Base-by-base conservation (phyloP, 305 asterid species). In the Salvia sclarea region DNA sequence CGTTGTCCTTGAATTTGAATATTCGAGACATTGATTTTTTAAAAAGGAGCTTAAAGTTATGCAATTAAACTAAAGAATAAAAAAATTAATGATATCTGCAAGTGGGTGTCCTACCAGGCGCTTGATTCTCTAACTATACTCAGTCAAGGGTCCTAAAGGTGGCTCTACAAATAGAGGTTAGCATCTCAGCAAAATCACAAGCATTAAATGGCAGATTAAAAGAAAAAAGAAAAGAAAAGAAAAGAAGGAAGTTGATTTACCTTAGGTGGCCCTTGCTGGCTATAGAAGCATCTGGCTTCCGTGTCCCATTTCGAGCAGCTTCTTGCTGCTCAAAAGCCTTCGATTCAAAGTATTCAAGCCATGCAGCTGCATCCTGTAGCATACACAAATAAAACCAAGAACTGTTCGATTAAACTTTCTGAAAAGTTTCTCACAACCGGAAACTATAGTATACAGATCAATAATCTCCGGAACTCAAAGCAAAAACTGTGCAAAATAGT, bases 231-330 rank as follows among this genome's bases (percentile, higher is more conserved):
- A 28, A 72, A n/a, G n/a, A 48, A 50, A 58, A 50, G 60, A 53
- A 20, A 3, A 1, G 5, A 28, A n/a, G n/a, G n/a, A 45, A 16
- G 69, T 13, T 63, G 61, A 68, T 66, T 76, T 82, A 87, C 97
- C 98, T 93, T 69, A 93, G 83, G 80, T 93, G 98, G 69, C 98
- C 98, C 81, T 93, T 93, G 92, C 97, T 93, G 78, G 98, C 97
- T 78, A 93, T 93, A 45, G 97, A 91, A 62, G 98, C 95, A 83
- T 93, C 96, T 56, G 98, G 97, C 76, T 88, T 93, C 67, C 89
- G 80, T 63, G 96, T 93, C 75, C 98, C 98, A 71, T 91, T 91
- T 76, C 96, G 89, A 81, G 93, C 95, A 80, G 98, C 97, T 86
- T 92, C 97, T 84, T 92, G 98, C 82, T 90, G 98, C 80, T 92